Evolutionary conservation across 495 filamentous ascomycete species (phyloP).

Genomic region (Aspergillus cristatus): DNA sequence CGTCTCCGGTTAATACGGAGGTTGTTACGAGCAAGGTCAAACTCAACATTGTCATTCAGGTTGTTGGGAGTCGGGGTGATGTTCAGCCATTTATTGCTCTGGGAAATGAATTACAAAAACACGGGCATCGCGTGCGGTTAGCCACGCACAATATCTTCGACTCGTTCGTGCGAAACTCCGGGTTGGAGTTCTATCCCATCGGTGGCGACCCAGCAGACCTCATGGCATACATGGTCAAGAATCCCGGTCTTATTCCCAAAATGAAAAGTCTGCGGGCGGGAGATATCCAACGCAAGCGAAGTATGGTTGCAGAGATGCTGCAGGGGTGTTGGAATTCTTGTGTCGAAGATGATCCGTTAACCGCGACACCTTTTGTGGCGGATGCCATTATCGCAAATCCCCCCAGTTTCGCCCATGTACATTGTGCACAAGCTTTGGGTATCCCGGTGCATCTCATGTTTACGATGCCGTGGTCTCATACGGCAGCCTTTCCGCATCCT

Average conservation of each 20-base stretch:
- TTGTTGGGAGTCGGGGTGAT: constrained; percentile 46
- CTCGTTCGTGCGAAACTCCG: constrained; percentile 44
- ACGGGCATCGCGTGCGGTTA: constrained; percentile 48
- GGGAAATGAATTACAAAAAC: constrained; percentile 37
- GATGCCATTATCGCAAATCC: constrained; percentile 63
- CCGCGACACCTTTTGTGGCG: constrained; percentile 52
- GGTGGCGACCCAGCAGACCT: constrained; percentile 54
- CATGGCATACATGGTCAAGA: constrained; percentile 54
- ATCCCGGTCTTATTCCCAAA: constrained; percentile 42
- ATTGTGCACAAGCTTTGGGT: constrained; percentile 51
- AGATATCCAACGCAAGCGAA: constrained; percentile 34
- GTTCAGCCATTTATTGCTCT: constrained; percentile 47
- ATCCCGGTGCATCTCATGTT: constrained; percentile 60
- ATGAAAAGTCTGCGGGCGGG: constrained; percentile 36
- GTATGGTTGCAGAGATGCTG: constrained; percentile 51
- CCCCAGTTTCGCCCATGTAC: constrained; percentile 56
- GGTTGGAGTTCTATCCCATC: constrained; percentile 55
- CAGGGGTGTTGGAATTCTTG: constrained; percentile 57
- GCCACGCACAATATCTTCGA: constrained; percentile 55
- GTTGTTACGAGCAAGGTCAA: constrained; percentile 8
- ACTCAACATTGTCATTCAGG: constrained; percentile 44
- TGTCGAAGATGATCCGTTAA: constrained; percentile 41
- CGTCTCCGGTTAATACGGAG: constrained; percentile 8
- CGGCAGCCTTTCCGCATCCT: constrained; percentile 47
- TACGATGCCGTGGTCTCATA: constrained; percentile 53